Evolutionary conservation across 1,284 basidiomycete genomes (phyloP).

Genomic region (Ustilago loliicola): DNA sequence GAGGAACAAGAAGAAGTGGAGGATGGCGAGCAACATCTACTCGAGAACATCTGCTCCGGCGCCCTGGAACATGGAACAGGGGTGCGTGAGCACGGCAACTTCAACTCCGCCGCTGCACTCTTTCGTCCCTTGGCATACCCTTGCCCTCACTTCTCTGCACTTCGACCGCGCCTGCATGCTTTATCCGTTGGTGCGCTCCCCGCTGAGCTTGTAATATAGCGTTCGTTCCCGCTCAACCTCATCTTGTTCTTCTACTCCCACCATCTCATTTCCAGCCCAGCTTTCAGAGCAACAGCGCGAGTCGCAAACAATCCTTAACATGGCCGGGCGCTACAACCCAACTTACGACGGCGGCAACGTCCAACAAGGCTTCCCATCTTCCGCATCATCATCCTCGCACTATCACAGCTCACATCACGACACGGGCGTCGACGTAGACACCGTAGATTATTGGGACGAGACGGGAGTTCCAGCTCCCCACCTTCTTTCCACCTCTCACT

Average conservation of each 20-base stretch:
- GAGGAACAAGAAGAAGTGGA: neutral
- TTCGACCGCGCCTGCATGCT: neutral
- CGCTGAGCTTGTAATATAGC: neutral
- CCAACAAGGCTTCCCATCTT: neutral
- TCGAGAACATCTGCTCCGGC: conserved; percentile 3
- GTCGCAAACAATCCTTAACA: neutral
- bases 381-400: conserved; percentile 21
- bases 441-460: conserved; percentile 51
- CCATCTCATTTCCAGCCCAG: neutral
- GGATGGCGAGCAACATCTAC: conserved; percentile 13
- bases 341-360: conserved; percentile 12
- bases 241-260: neutral
- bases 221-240: conserved; percentile 2
- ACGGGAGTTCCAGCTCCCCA: conserved; percentile 33
- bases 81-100: neutral
- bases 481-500: conserved; percentile 36
- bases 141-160: neutral
- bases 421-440: conserved; percentile 43
- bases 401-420: neutral
- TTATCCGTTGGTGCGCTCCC: neutral
- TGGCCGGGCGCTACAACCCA: conserved; percentile 9
- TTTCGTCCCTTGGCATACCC: conserved; percentile 4
- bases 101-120: conserved; percentile 8
- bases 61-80: neutral
- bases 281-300: neutral